These are phyloP conservation scores for Neophaeococcomyces aloes DNA, from an alignment of 2,329 filamentous ascomycete genomes.

Conservation along the genomic window DNA sequence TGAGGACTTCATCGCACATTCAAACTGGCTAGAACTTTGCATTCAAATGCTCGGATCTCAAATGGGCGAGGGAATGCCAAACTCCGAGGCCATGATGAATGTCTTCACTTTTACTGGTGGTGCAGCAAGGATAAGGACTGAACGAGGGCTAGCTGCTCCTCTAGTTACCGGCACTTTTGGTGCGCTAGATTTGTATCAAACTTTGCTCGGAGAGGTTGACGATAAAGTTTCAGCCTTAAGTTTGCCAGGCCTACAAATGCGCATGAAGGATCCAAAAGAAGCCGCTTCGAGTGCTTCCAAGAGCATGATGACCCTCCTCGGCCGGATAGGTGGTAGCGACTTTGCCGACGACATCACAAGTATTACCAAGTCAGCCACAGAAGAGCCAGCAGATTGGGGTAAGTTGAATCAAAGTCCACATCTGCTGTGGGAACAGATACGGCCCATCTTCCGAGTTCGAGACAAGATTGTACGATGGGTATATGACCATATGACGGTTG, in stretches of 20 bases:
- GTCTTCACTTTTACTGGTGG: conserved; percentile 5
- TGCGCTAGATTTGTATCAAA: conserved; percentile 8
- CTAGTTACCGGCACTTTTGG: conserved; percentile 5
- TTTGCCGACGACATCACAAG: conserved; percentile 4
- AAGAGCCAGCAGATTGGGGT: conserved; percentile 5
- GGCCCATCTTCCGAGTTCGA: conserved; percentile 3
- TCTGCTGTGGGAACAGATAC: conserved; percentile 1
- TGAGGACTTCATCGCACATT: conserved; percentile 7
- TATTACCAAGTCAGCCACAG: conserved; percentile 4
- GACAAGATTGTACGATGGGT: conserved; percentile 8
- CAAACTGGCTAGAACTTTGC: conserved; percentile 6
- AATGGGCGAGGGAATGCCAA: background rate
- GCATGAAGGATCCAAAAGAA: conserved; percentile 1
- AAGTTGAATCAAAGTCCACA: conserved; percentile 4
- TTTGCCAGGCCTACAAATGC: conserved; percentile 4
- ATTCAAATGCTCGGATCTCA: conserved; percentile 5
- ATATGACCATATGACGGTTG: conserved; percentile 6
- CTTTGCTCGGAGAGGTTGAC: conserved; percentile 5
- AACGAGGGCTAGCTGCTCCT: background rate
- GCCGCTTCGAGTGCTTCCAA: background rate
- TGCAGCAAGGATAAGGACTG: conserved; percentile 2
- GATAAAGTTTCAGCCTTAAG: conserved; percentile 4
- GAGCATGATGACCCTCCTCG: background rate
- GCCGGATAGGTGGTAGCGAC: background rate
- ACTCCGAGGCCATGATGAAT: conserved; percentile 1